Evolutionary conservation across 2,329 filamentous ascomycete genomes (phyloP).

Genomic region (Exophiala xenobiotica): DNA sequence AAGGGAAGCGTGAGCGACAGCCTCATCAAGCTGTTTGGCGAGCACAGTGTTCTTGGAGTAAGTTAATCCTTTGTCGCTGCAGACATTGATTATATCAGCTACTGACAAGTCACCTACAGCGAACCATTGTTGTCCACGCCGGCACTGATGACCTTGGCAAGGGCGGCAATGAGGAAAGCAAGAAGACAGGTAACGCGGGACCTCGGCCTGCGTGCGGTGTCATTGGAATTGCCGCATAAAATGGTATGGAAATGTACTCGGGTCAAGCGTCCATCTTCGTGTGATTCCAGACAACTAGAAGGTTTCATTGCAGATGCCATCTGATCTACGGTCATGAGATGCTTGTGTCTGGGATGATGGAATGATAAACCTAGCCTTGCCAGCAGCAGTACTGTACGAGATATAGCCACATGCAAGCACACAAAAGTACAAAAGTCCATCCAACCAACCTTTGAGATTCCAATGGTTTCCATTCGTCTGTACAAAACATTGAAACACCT

Average conservation of each 20-base stretch:
- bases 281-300: neutral
- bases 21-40: conserved; percentile 91
- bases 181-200: conserved; percentile 98
- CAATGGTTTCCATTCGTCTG: no score
- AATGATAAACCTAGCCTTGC: neutral
- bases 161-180: conserved; percentile 88
- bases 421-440: neutral
- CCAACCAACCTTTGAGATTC: neutral
- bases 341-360: conserved; percentile 2
- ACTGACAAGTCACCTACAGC: conserved; percentile 51
- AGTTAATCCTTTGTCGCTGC: no score
- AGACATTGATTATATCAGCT: conserved; percentile 6
- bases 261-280: no score
- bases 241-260: no score
- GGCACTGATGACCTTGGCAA: conserved; percentile 97
- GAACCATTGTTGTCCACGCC: conserved; percentile 89
- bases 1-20: conserved; percentile 77
- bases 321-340: neutral
- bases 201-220: conserved; percentile 92
- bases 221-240: conserved; percentile 70
- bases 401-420: no score
- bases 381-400: no score
- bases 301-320: neutral
- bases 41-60: conserved; percentile 92
- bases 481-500: no score